Evolutionary conservation across 768 basidiomycete genomes (phyloP), one percentile per base, ranked within the genome.

Genomic region (Psilocybe tampanensis): DNA sequence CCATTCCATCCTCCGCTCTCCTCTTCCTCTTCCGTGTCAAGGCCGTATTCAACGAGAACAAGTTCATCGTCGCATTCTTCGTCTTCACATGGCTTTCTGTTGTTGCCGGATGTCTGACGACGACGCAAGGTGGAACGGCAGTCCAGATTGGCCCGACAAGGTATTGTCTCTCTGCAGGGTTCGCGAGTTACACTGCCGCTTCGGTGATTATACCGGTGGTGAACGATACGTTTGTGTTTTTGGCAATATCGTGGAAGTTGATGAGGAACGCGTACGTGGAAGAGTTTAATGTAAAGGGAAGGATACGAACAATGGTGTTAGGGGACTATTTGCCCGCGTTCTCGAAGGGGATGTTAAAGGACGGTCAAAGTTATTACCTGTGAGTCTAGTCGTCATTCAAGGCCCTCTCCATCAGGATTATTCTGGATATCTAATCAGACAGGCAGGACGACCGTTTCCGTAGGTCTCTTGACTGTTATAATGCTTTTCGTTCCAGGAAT

Each of bases 361-460:
- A 71, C 32, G 71, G 72, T 0, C 72, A 72, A 55, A 48, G 60
- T 7, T 74, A 73, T 53, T 73, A 69, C 34, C 34, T 61, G 63
- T 61, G 21, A 36, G 58, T 59, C n/a, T n/a, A n/a, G n/a, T n/a
- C n/a, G n/a, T n/a, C n/a, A n/a, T n/a, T n/a, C n/a, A n/a, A n/a
- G n/a, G n/a, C n/a, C n/a, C n/a, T n/a, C n/a, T n/a, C n/a, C n/a
- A n/a, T n/a, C n/a, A n/a, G n/a, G n/a, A n/a, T n/a, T n/a, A n/a
- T n/a, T n/a, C n/a, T n/a, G n/a, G n/a, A n/a, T n/a, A n/a, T n/a
- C n/a, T n/a, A n/a, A n/a, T n/a, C n/a, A n/a, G n/a, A n/a, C n/a
- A n/a, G n/a, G n/a, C n/a, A n/a, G n/a, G n/a, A n/a, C n/a, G n/a
- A 2, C 0, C 50, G 8, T 13, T 18, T 47, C 33, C 2, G 3